Evolutionary conservation across 768 basidiomycete genomes (phyloP), one percentile per base, ranked within the genome.

Genomic region (Pleurotus cornucopiae): DNA sequence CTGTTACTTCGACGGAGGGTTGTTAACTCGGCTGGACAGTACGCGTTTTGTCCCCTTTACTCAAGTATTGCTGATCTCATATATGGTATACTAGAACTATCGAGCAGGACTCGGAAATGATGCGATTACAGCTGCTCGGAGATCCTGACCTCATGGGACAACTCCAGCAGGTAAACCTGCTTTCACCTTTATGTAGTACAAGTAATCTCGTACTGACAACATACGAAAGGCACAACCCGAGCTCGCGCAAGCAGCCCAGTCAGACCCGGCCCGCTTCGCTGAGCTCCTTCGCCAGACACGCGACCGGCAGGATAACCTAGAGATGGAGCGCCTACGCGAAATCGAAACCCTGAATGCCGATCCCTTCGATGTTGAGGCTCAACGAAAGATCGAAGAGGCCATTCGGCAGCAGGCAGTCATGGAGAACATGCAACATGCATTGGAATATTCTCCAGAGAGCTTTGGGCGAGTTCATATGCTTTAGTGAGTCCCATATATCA

Each of bases 391-490:
- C 55, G 97, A 96, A 69, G 97, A 98, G 65, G 85, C 86, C 4
- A 98, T 99, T 60, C 72, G 88, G 57, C 89, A 93, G 67, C 82
- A 97, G 66, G 91, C 89, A 1, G 88, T 98, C 38, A 70, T 87
- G 62, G 95, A 98, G 75, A 97, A 97, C 66, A 78, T 95, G 80
- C 84, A 89, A 57, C 93, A 97, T 72, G 97, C 97, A 5, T 75
- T 98, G 60, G 95, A 98, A 67, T 94, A 90, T 61, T 88, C 85
- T 6, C 96, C 96, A 0, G 95, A 98, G 71, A 81, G 84, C 54
- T 99, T 99, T 69, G 97, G 93, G 13, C 80, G 86, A 58, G 97
- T 99, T 30, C 88, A 85, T 2, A 99, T 99, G 97, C 87, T 99
- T 55, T 99, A 97, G 90, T 94, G 66, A 71, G 89, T 81, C 37